These are phyloP conservation scores for Chaetomium olivaceum DNA, from an alignment of 2,329 filamentous ascomycete genomes.

Conservation along the genomic window DNA sequence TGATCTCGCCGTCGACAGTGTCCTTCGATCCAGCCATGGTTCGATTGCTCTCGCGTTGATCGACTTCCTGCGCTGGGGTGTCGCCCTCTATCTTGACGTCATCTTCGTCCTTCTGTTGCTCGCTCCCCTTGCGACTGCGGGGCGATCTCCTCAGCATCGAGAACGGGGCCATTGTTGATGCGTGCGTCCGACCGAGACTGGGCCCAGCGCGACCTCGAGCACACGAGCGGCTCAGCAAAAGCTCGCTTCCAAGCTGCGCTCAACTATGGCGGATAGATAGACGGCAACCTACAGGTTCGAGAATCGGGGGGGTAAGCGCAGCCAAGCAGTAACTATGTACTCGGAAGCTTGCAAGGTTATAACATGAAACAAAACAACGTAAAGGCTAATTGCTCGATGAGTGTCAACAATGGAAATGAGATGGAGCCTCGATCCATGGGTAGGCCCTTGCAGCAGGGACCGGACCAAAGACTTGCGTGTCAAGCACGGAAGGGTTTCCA, in stretches of 20 bases:
- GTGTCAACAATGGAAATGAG: background rate
- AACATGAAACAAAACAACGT: background rate
- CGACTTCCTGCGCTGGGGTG: constrained; percentile 11
- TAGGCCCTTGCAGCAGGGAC: background rate
- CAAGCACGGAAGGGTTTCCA: constrained; percentile 7
- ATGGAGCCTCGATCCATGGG: background rate
- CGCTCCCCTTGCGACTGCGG: constrained; percentile 26
- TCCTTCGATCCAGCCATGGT: constrained; percentile 8
- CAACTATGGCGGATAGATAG: background rate
- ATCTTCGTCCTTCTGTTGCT: constrained; percentile 20
- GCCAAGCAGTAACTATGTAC: background rate
- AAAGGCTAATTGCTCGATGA: background rate
- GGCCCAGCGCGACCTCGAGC: constrained; percentile 8
- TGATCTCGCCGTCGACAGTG: constrained; percentile 12
- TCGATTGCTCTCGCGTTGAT: constrained; percentile 13
- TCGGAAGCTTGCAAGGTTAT: background rate
- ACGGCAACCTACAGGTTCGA: constrained; percentile 14
- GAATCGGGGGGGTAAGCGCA: background rate
- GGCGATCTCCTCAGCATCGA: constrained; percentile 37
- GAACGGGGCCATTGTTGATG: constrained; percentile 38
- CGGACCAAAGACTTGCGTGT: background rate
- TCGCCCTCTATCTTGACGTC: constrained; percentile 24
- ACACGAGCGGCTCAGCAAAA: background rate
- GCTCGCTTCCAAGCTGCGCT: background rate
- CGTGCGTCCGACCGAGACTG: constrained; percentile 12